Evolutionary conservation across 768 basidiomycete species (phyloP).

Genomic region (Ramaria sp.): DNA sequence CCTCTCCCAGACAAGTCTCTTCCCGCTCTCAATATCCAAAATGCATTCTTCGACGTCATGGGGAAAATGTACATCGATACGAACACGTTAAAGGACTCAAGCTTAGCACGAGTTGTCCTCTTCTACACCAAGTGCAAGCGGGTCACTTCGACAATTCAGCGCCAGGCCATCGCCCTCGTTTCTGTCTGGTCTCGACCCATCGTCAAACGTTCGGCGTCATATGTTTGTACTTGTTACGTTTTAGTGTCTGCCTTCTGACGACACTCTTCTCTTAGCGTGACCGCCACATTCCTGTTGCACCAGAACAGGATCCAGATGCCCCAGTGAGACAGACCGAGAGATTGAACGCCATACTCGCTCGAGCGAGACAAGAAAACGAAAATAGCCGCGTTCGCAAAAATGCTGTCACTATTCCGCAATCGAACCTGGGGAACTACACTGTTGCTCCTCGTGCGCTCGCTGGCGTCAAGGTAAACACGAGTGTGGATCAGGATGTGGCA

Average conservation of each 20-base stretch:
- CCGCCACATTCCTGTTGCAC: slow-evolving; percentile 51
- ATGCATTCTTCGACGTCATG: slow-evolving; percentile 76
- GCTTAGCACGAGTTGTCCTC: slow-evolving; percentile 77
- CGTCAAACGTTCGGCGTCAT: slow-evolving; percentile 79
- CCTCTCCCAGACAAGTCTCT: slow-evolving; percentile 88
- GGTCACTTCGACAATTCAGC: slow-evolving; percentile 70
- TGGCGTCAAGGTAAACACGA: slow-evolving; percentile 40
- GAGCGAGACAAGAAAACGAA: slow-evolving; percentile 50
- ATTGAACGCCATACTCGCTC: slow-evolving; percentile 58
- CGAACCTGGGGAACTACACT: slow-evolving; percentile 66
- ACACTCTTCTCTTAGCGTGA: slow-evolving; percentile 31
- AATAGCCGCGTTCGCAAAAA: slow-evolving; percentile 64
- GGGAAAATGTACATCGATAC: slow-evolving; percentile 90
- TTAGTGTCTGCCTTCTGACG: neutral
- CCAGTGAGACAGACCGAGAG: slow-evolving; percentile 35
- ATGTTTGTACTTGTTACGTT: slow-evolving; percentile 19
- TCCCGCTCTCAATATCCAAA: slow-evolving; percentile 92
- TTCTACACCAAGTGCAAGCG: slow-evolving; percentile 97
- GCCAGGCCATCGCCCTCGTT: slow-evolving; percentile 76
- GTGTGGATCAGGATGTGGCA: slow-evolving; percentile 66
- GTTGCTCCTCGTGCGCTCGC: slow-evolving; percentile 58
- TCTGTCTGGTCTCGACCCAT: slow-evolving; percentile 84
- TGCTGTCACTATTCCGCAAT: slow-evolving; percentile 74
- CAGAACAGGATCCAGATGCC: slow-evolving; percentile 28
- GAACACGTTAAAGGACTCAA: slow-evolving; percentile 80